Percentiles rank a stretch among this genome's conserved stretches.
Evolutionary conservation across 2,329 filamentous ascomycete genomes (phyloP).

Genomic region (Sporothrix humicola): DNA sequence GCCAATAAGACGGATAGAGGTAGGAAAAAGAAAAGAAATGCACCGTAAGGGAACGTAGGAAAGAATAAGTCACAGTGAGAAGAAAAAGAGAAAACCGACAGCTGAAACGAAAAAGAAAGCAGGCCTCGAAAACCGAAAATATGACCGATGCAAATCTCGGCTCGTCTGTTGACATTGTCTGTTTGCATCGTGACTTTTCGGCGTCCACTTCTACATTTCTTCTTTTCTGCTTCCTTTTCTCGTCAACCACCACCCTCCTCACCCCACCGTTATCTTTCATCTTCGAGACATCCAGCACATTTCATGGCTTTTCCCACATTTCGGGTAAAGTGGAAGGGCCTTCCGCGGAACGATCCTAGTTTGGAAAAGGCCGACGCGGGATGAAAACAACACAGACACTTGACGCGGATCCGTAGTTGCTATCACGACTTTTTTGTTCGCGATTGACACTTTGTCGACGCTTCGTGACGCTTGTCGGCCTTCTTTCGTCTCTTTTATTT

Average conservation of each 20-base stretch:
- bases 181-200: neutral
- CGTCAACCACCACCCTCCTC: neutral
- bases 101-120: constrained; percentile 13
- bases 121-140: neutral
- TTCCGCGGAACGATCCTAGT: constrained; percentile 33
- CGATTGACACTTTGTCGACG: neutral
- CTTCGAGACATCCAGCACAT: neutral
- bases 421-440: constrained; percentile 19
- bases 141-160: constrained; percentile 1
- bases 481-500: neutral
- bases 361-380: constrained; percentile 27
- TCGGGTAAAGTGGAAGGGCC: constrained; percentile 32
- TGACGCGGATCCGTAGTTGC: constrained; percentile 23
- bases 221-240: neutral
- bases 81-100: neutral
- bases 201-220: neutral
- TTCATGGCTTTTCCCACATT: constrained; percentile 12
- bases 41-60: neutral
- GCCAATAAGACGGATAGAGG: constrained; percentile 15
- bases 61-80: neutral
- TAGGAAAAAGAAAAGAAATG: constrained; percentile 5
- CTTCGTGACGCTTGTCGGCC: neutral
- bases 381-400: constrained; percentile 24
- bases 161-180: neutral
- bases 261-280: constrained; percentile 3